Conservation (phyloP, 1,139 yeast species). For the Geotrichum siamense region DNA sequence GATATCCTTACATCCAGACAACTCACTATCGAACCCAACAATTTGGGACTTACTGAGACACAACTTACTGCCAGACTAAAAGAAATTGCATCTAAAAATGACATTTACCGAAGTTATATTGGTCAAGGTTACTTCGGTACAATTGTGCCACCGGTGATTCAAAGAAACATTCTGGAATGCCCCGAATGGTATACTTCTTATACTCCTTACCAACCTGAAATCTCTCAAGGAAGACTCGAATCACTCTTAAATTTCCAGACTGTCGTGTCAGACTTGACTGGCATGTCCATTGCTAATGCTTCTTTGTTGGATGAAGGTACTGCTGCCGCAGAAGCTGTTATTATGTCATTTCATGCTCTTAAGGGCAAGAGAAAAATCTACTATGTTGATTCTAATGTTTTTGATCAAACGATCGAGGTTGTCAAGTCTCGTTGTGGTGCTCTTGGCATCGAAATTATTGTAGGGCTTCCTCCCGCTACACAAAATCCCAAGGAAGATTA, state of each 20-base stretch:
- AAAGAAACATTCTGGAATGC: slow-evolving; percentile 81
- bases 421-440: slow-evolving; percentile 72
- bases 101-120: slow-evolving; percentile 62
- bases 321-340: slow-evolving; percentile 97
- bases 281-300: slow-evolving; percentile 87
- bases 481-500: slow-evolving; percentile 42
- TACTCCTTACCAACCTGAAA: slow-evolving; percentile 97
- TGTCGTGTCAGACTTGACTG: slow-evolving; percentile 79
- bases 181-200: slow-evolving; percentile 99
- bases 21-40: slow-evolving; percentile 52
- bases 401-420: slow-evolving; percentile 81
- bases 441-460: slow-evolving; percentile 57
- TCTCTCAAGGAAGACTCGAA: slow-evolving; percentile 92
- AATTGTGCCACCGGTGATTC: slow-evolving; percentile 81
- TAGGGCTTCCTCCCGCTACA: slow-evolving; percentile 44
- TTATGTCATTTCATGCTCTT: slow-evolving; percentile 62
- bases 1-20: slow-evolving; percentile 64
- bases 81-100: slow-evolving; percentile 67
- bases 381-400: slow-evolving; percentile 69
- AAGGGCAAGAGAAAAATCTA: slow-evolving; percentile 62
- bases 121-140: slow-evolving; percentile 97
- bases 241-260: slow-evolving; percentile 88
- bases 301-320: slow-evolving; percentile 94
- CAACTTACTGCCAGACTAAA: slow-evolving; percentile 67
- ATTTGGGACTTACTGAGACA: slow-evolving; percentile 70